These are phyloP conservation scores for Scheffersomyces lignicola DNA, from an alignment of 1,139 yeast species.

Conservation along the genomic window DNA sequence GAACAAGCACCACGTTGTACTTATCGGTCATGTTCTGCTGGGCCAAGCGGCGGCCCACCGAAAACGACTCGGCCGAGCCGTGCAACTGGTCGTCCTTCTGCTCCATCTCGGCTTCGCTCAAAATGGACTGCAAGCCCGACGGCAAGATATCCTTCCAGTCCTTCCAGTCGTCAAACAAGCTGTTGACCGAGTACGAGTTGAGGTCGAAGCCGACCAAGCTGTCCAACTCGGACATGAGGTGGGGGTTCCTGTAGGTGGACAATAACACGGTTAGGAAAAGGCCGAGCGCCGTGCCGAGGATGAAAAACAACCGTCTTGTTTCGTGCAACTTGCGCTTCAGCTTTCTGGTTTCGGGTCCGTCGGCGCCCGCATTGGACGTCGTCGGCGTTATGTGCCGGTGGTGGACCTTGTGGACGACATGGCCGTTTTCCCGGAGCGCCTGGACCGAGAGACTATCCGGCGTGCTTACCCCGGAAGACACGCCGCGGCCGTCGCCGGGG, in stretches of 20 bases:
- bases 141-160: conserved; percentile 75
- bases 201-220: conserved; percentile 56
- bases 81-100: conserved; percentile 30
- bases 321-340: conserved; percentile 29
- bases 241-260: conserved; percentile 49
- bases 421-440: no score
- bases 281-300: conserved; percentile 70
- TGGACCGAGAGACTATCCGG: no score
- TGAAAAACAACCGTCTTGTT: conserved; percentile 49
- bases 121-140: conserved; percentile 55
- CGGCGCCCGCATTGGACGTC: no score
- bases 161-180: conserved; percentile 47
- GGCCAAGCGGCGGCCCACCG: conserved; percentile 74
- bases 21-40: conserved; percentile 54
- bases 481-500: no score
- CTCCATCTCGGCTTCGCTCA: conserved; percentile 52
- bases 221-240: conserved; percentile 48
- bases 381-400: no score
- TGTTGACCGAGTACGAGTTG: conserved; percentile 49
- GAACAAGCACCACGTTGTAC: conserved; percentile 86
- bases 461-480: no score
- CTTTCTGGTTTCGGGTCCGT: conserved; percentile 6
- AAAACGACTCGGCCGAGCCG: conserved; percentile 78
- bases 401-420: no score
- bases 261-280: conserved; percentile 62